Base-by-base conservation (phyloP, 805 yeast species). In the Cyberlindnera euphorbiiphila region DNA sequence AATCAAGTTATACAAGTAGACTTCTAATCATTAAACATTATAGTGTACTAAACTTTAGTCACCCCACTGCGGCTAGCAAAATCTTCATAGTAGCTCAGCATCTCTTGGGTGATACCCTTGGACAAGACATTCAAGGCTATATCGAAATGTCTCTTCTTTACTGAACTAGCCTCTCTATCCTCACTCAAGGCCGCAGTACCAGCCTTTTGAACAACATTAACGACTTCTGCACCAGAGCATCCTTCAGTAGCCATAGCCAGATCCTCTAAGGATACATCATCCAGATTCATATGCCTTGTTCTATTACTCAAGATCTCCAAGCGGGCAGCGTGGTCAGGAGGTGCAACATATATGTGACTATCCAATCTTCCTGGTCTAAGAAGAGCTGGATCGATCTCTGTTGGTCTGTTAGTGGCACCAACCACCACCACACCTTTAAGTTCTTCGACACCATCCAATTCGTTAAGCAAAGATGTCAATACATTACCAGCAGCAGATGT, bases 391-490 rank as follows among this genome's bases (percentile, higher is more conserved):
- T 93, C 98, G 29, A 93, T 87, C 18, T 84, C 83, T 32, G 87
- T 88, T 0, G 99, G 99, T 52, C 96, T 71, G 58, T 93, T 93
- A 0, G 99, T 93, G 9, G 98, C 98, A 2, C 96, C 98, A 20
- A 93, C 82, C 9, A 93, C 81, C 2, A 88, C 85, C 5, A 93
- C 98, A 3, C 96, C 97, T 35, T 83, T 85, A 49, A 93, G 65
- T 43, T 89, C 95, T 60, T 93, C 99, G 13, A 93, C 91, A 55
- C 99, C 99, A 58, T 93, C 99, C 51, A 93, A 85, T 60, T 93
- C 99, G 54, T 91, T 93, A 51, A 93, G 70, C 49, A 93, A 65
- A 0, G 98, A 84, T 2, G 97, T 91, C 42, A 93, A 65, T 1
- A 93, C 97, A 51, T 94, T 83, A 45, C 78, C 86, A 0, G 91